Evolutionary conservation across 2,329 filamentous ascomycete species (phyloP), one percentile per base, ranked within the genome.

Genomic region (Sporothrix pallida): DNA sequence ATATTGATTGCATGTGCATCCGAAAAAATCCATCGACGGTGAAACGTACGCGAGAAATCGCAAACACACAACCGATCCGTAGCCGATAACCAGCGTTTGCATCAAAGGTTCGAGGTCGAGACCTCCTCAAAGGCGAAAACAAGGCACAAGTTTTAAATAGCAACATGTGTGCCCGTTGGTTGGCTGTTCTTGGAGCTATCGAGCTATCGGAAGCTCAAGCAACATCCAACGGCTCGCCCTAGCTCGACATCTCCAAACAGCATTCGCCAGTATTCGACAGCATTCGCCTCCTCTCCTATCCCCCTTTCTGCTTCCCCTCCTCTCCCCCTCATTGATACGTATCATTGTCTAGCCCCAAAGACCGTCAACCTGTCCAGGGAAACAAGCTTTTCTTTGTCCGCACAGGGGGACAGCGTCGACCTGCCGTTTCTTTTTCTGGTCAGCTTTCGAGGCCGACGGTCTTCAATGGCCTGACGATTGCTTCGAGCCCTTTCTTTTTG

Each of bases 341-440:
- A 44, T 20, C 31, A 20, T 44, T 63, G 17, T 26, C 58, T 44
- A 63, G 58, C 58, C 23, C 58, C 17, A 44, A 17, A 44, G 15
- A 17, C 58, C 58, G 17, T 44, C 58, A 17, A 44, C 17, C 31
- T 63, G 58, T 63, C 31, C 58, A 10, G 17, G 17, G 58, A 58
- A 72, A 56, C 71, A 58, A 65, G 71, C 71, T 72, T 63, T 72
- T 72, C 23, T 44, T 67, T 37, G n/a, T 9, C 44, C 1, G 46
- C 44, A n/a, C 26, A 71, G 10, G 15, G 15, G 65, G 17, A 23
- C 65, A 31, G 26, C 15, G 71, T 23, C 42, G 20, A 71, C 60
- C 63, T 68, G 62, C 71, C 52, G 63, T 69, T 71, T 71, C 52
- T 46, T 71, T 71, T 71, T 71, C 67, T 54, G 26, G 67, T 56